Evolutionary conservation across 2,329 filamentous ascomycete genomes (phyloP), one percentile per base, ranked within the genome.

Genomic region (Akanthomyces dipterigenus): DNA sequence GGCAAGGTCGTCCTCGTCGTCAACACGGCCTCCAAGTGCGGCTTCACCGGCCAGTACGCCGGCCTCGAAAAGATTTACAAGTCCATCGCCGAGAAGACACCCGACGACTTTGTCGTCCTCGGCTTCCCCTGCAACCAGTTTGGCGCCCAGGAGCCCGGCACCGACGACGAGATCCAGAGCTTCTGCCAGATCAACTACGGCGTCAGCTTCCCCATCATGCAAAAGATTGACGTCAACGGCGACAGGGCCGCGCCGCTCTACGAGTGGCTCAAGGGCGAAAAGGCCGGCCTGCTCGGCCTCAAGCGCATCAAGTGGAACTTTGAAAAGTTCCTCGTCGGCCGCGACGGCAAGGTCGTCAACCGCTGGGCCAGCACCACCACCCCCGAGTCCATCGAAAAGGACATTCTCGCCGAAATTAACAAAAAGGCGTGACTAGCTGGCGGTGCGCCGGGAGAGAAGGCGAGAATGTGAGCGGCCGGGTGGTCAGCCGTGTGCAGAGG

Each of bases 61-160:
- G 91, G 90, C 36, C 89, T 99, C 56, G 93, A 99, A 80, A 88
- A 85, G 71, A 85, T 99, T 65, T 96, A 96, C 85, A 90, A 96
- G 75, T 77, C 80, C 62, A 70, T 97, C 72, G 86, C 85, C 68
- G 80, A 80, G 67, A 81, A 85, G 70, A 80, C 96, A 80, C 83
- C 75, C 36, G 86, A 91, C 66, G 83, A 92, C 71, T 95, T 99
- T 74, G 82, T 86, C 70, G 86, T 99, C 78, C 83, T 99, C 72
- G 95, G 93, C 69, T 98, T 99, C 80, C 95, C 95, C 62, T 98
- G 93, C 87, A 99, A 98, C 83, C 95, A 99, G 78, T 99, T 99
- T 77, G 90, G 88, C 71, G 77, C 78, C 67, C 95, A 99, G 78
- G 95, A 98, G 73, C 93, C 93, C 34, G 92, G 91, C 70, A 82